phyloP scores from a whole-genome alignment of 805 yeast genomes.

The Nematodospora valgi region DNA sequence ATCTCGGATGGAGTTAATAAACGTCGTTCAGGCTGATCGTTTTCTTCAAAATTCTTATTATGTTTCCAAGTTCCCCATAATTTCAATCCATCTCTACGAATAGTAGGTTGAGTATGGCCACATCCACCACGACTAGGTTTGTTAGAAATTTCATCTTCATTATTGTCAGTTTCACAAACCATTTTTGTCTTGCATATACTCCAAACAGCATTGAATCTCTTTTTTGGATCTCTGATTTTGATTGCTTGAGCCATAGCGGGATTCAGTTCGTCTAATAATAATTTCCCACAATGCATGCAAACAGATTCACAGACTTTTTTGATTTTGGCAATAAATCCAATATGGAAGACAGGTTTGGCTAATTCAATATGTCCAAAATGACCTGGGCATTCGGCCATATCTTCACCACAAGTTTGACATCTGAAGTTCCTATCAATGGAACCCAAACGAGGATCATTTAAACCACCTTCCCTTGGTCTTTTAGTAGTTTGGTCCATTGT shows the following conservation, averaged over 20 bases:
- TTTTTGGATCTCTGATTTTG: constrained; percentile 88
- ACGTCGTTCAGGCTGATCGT: constrained; percentile 88
- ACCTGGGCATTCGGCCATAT: constrained; percentile 99
- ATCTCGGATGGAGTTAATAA: constrained; percentile 86
- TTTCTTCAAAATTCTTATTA: constrained; percentile 76
- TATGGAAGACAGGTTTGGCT: constrained; percentile 98
- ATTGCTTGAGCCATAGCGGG: constrained; percentile 83
- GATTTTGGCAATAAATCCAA: constrained; percentile 92
- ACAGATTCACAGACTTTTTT: constrained; percentile 95
- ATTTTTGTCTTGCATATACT: constrained; percentile 83
- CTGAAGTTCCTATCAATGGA: constrained; percentile 95
- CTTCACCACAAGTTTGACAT: constrained; percentile 99
- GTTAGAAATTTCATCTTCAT: constrained; percentile 58
- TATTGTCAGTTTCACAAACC: constrained; percentile 89
- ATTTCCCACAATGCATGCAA: constrained; percentile 98
- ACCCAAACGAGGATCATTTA: constrained; percentile 95
- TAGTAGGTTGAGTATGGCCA: constrained; percentile 94
- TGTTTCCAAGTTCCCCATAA: constrained; percentile 99
- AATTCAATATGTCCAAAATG: constrained; percentile 98
- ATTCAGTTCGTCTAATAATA: constrained; percentile 80
- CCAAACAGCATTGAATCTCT: constrained; percentile 97
- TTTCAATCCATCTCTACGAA: constrained; percentile 93
- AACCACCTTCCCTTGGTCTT: constrained; percentile 94
- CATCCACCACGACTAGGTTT: constrained; percentile 81
- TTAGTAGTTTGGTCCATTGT: constrained; percentile 98